Evolutionary conservation across 2,329 filamentous ascomycete species (phyloP).

Genomic region (Beauveria rudraprayagi): DNA sequence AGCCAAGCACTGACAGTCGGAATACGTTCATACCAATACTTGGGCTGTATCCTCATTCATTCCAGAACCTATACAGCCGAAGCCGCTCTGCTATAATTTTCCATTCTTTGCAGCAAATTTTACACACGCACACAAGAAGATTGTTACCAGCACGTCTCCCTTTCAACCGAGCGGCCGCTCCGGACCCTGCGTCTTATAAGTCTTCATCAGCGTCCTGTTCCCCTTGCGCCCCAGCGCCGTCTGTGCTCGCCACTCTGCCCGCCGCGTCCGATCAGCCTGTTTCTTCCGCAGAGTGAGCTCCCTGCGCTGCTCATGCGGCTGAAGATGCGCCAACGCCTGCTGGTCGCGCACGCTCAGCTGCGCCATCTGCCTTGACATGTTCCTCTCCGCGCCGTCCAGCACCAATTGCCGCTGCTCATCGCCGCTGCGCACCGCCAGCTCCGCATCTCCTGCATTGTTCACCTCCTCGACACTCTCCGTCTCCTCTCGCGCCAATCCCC

Average conservation of each 20-base stretch:
- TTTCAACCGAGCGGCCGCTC: neutral
- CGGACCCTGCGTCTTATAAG: neutral
- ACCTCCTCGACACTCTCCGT: neutral
- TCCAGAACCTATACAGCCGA: neutral
- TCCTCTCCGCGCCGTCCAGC: neutral
- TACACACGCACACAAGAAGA: neutral
- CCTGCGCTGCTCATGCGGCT: constrained; percentile 2
- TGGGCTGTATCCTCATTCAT: neutral
- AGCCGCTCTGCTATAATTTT: neutral
- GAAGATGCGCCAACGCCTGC: constrained; percentile 8
- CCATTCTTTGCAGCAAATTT: neutral
- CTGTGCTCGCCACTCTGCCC: constrained; percentile 1
- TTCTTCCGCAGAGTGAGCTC: constrained; percentile 1
- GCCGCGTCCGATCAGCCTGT: neutral
- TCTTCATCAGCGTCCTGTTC: constrained; percentile 7
- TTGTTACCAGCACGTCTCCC: neutral
- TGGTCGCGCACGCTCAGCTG: constrained; percentile 9
- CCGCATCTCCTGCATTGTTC: neutral
- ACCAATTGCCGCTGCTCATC: neutral
- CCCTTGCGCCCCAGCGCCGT: constrained; percentile 4
- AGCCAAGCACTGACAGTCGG: neutral
- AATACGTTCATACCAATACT: neutral
- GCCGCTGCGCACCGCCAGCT: neutral
- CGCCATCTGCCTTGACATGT: neutral
- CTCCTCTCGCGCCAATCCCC: neutral